Base-by-base conservation (phyloP, 2,329 filamentous ascomycete genomes). In the Colletotrichum sp. region DNA sequence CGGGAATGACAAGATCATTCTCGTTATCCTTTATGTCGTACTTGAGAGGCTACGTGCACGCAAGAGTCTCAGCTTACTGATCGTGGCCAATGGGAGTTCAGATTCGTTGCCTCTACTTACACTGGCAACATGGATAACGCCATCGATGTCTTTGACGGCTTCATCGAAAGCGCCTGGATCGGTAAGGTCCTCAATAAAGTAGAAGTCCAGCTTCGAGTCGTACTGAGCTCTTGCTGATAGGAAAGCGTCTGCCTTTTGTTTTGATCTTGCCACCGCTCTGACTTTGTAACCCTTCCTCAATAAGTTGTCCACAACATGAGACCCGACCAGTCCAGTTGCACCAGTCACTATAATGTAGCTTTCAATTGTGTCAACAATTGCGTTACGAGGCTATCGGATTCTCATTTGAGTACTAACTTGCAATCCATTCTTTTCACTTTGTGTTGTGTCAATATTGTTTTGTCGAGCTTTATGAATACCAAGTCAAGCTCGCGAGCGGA, bases 291-390 rank as follows among this genome's bases (percentile, higher is more conserved):
- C 61, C 24, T 48, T 48, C n/a, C 13, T 18, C 61, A 65, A 26
- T 4, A 65, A 10, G 13, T 48, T 65, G 24, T 65, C 34, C 2
- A 65, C 61, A 18, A 43, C 32, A 43, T 65, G 61, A 13, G 61
- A 65, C 9, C 61, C 61, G 80, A 80, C 82, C 80, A 82, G 82
- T 15, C 79, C 80, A 2, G 77, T 80, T 16, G 79, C 79, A 13
- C 82, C 80, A 1, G 80, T 81, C 12, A 81, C 80, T 24, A 81
- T 69, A 9, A 81, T 75, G 15, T 30, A 39, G 16, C 61, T 65
- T 8, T 13, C 15, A 7, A 15, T 12, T n/a, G 16, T 7, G 24
- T 59, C 21, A 59, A 18, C 7, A 26, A 18, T 7, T 28, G n/a
- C 12, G 5, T 13, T 21, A 1, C 2, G 5, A 13, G 24, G 13